Evolutionary conservation across 305 asterid species (phyloP), one percentile per base, ranked within the genome.

Genomic region (Euphrasia arctica): DNA sequence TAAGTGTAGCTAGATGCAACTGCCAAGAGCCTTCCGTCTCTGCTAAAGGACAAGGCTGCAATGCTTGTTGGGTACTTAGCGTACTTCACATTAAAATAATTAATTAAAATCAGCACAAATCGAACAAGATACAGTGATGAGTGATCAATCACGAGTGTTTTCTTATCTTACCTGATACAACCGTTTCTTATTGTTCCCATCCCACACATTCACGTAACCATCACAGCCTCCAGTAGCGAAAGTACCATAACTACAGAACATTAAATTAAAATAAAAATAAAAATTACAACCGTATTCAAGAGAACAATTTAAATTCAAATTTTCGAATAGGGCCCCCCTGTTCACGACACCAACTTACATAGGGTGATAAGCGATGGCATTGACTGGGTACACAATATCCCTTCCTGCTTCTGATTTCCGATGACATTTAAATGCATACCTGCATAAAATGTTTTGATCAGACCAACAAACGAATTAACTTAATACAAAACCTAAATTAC

Each of bases 171-270:
- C 98, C 91, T 92, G 97, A 72, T 89, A 92, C 66, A 92, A 12
- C 72, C 98, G 81, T 94, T 90, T 92, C 78, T 92, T 92, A 75
- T 92, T 92, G 85, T 84, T 90, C 45, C 98, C 98, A 75, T 92
- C 98, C 98, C 98, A 92, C 66, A 92, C 86, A 51, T 92, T 90
- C 9, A 88, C 96, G 71, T 79, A 92, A 48, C 97, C 98, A 64
- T 92, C 97, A 69, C 97, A 93, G 31, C 98, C 98, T 70, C 98
- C 98, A 18, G 98, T 92, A 39, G 97, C 96, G 72, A 92, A 92
- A 55, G 97, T 92, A 47, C 98, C 98, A 76, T 87, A 92, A 69
- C 96, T 90, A 73, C 86, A 79, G 25, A 45, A 62, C 27, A 25
- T 25, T 25, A 50, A 50, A 11, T 48, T 61, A 48, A 29, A 58